These are phyloP conservation scores for Eremothecium gossypii DNA, from an alignment of 1,139 yeast genomes.

Conservation along the genomic window DNA sequence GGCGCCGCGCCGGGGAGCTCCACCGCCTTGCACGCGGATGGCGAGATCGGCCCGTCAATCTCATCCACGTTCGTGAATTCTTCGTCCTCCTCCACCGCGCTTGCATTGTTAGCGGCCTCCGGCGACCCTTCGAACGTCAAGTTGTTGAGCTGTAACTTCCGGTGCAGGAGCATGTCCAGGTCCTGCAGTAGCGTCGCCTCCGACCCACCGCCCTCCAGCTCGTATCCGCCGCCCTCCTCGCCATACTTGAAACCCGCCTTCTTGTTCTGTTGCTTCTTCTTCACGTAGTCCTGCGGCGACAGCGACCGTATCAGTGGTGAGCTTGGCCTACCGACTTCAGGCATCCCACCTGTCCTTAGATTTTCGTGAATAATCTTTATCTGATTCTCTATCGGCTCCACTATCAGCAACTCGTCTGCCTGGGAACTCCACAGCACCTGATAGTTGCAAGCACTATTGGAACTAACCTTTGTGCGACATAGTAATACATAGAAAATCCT, in stretches of 20 bases:
- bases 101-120: constrained; percentile 10
- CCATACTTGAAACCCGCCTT: constrained; percentile 1
- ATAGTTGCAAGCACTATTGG: too few relatives aligned
- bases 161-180: constrained; percentile 19
- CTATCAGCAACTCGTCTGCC: too few relatives aligned
- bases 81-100: constrained; percentile 24
- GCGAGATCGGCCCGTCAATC: constrained; percentile 29
- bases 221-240: constrained; percentile 10
- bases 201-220: constrained; percentile 13
- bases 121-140: constrained; percentile 6
- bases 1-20: constrained; percentile 7
- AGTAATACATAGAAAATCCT: too few relatives aligned
- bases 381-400: too few relatives aligned
- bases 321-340: constrained; percentile 7
- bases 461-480: too few relatives aligned
- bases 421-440: too few relatives aligned
- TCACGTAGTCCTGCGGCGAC: constrained; percentile 10
- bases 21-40: constrained; percentile 9
- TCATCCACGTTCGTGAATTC: constrained; percentile 31
- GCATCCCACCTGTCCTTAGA: constrained; percentile 5
- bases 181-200: constrained; percentile 19
- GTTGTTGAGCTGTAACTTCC: constrained; percentile 15
- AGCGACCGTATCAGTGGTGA: constrained; percentile 10
- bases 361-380: too few relatives aligned
- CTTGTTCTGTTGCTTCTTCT: constrained; percentile 5